Conservation (phyloP, 352 stramenopile species). For the Phytopythium oedochilum region DNA sequence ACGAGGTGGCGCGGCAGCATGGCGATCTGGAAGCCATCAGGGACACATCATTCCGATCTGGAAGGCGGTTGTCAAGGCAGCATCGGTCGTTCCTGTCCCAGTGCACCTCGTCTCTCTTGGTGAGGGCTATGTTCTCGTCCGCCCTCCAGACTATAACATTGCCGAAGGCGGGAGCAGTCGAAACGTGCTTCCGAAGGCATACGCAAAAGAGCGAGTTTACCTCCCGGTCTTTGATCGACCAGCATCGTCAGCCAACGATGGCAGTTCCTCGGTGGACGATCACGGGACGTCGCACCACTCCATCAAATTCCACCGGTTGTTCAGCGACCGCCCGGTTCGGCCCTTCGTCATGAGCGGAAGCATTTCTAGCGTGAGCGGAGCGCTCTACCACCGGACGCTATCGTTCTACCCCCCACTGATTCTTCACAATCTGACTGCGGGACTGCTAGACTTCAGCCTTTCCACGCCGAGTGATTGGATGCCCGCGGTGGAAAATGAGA, state of each 20-base stretch:
- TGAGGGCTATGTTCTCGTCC: constrained; percentile 73
- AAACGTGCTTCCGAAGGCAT: constrained; percentile 42
- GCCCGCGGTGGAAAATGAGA: constrained; percentile 35
- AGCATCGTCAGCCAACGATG: constrained; percentile 21
- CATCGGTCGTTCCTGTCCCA: constrained; percentile 58
- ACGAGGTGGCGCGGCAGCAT: constrained; percentile 28
- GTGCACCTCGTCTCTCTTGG: constrained; percentile 66
- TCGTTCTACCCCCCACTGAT: constrained; percentile 75
- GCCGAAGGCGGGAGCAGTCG: constrained; percentile 13
- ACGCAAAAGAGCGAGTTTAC: constrained; percentile 70
- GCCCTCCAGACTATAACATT: constrained; percentile 53
- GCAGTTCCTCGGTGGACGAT: constrained; percentile 28
- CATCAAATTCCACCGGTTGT: constrained; percentile 79
- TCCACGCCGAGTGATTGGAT: constrained; percentile 71
- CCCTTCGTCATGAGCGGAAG: constrained; percentile 78
- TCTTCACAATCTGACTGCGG: constrained; percentile 77
- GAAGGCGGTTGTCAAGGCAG: constrained; percentile 58
- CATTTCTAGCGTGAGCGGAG: constrained; percentile 44
- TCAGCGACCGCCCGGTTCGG: constrained; percentile 68
- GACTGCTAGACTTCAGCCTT: constrained; percentile 65
- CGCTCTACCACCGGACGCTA: constrained; percentile 67
- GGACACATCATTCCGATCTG: constrained; percentile 54
- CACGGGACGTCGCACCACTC: constrained; percentile 25
- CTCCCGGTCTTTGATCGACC: constrained; percentile 64
- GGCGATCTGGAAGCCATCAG: constrained; percentile 20